Base-by-base conservation (phyloP, 2,329 filamentous ascomycete genomes). In the Fusarium poae region DNA sequence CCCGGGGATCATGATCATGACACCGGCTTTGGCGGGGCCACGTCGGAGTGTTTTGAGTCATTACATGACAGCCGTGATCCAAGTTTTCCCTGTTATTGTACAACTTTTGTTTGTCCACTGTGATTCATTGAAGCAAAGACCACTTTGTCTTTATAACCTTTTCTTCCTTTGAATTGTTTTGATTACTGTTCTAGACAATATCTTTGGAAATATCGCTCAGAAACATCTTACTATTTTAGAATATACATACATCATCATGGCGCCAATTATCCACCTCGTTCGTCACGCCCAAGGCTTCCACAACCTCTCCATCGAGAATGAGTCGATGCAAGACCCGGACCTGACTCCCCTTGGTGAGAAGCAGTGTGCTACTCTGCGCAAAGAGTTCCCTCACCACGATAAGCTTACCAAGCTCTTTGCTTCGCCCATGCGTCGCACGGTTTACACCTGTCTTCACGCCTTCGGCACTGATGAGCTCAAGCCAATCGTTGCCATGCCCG, bases 201-300 rank as follows among this genome's bases (percentile, higher is more conserved):
- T 25, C 20, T 40, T 29, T 25, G 13, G 16, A 42, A 44, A 58
- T 37, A 53, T 57, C 57, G 25, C 50, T 70, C 50, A 57, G 25
- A 16, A 16, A 27, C 25, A 56, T 46, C 18, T 48, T n/a, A 29
- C 43, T 43, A 30, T 10, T n/a, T 30, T 45, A n/a, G n/a, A 48
- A 29, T 27, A 40, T 29, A 51, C 32, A 32, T 48, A 39, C 32
- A 32, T 48, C 56, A 23, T 76, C 53, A 87, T 87, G 85, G 77
- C 82, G 4, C 82, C 84, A 27, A 87, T 83, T 43, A 82, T 92
- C 69, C 88, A 92, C 78, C 83, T 91, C 70, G 86, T 93, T 73
- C 90, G 91, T 79, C 91, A 93, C 78, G 91, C 90, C 15, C 84
- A 93, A 81, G 94, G 93, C 80, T 88, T 87, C 76, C 94, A 97